Evolutionary conservation across 2,329 filamentous ascomycete genomes (phyloP), one percentile per base, ranked within the genome.

Genomic region (Phialophora chinensis): DNA sequence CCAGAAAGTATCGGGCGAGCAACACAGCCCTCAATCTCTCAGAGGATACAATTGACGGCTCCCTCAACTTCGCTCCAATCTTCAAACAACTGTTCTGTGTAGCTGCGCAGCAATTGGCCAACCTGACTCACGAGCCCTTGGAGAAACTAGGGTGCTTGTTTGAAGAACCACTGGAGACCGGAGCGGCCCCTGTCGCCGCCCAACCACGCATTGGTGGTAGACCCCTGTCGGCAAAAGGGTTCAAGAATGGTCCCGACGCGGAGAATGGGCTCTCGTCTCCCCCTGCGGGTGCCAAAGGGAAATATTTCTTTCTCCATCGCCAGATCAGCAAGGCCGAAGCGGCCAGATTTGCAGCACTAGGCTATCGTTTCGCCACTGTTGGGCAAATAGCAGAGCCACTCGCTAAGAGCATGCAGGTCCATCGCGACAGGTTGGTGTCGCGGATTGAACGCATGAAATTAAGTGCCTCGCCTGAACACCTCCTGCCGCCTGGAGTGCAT

Each of bases 81-180:
- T 93, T 96, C 75, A 88, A 91, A 27, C 91, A 96, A 74, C 83
- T 93, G 10, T 96, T 96, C 76, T 96, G 91, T 74, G 83, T 92
- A 10, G 90, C 92, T 2, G 92, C 92, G 0, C 83, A 88, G 5
- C 86, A 88, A n/a, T 84, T 96, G 7, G 90, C 92, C 0, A 82
- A 86, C 12, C 85, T 87, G 60, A 81, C 93, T 69, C 86, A 87
- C 66, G 85, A 86, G 50, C 83, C 85, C 3, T 78, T 94, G 1
- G 82, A 85, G 6, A 83, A 87, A 3, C 78, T 91, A 7, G 92
- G 92, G 4, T 82, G 87, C 10, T 80, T 95, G 1, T 94, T 90
- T 80, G 90, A 94, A 69, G 88, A 92, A 71, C 90, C 95, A 6
- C 78, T 93, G 25, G 82, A 85, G 1, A 94, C 91, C 0, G 90